Base-by-base conservation (phyloP, 345 rosid species). In the Ailanthus altissimus region DNA sequence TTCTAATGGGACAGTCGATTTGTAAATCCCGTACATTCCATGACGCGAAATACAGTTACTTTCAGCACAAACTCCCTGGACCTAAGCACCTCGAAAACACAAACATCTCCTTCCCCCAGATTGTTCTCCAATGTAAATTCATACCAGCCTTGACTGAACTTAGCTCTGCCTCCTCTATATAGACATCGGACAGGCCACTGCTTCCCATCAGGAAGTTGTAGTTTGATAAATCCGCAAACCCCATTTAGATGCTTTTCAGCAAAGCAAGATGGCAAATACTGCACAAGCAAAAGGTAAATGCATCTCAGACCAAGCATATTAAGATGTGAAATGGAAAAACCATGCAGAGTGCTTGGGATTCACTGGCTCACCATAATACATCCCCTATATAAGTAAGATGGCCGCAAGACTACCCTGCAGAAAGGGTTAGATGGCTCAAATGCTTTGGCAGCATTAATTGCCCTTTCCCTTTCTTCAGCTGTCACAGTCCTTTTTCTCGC, bases 151-250 rank as follows among this genome's bases (percentile, higher is more conserved):
- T 88, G 94, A 76, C 96, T 91, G 62, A 93, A 83, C 77, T 91
- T 93, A 45, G 97, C 97, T 83, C 90, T 84, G 58, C 97, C 97
- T 36, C 92, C 97, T 88, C 81, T 90, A 73, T 91, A 91, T 46
- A 88, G 94, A 77, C 97, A 93, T 36, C 97, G 89, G n/a, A 93
- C 97, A 6, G 96, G 89, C 97, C 97, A 93, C 75, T 91, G 94
- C 78, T 78, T 91, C 72, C 90, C 92, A 45, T 91, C 90, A n/a
- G 93, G 78, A 18, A 86, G 85, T 83, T 93, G 94, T 70, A 93
- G 90, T 78, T 90, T 93, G 45, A 93, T 93, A 82, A 89, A 93
- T 42, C 96, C 97, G 0, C 93, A 90, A 78, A 93, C 89, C 77
- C 97, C 97, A 47, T 89, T 88, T 74, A 93, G 77, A 79, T 93